These are phyloP conservation scores for Puccinellia tenuiflora DNA, from an alignment of 176 grass and related monocot species.

Conservation along the genomic window DNA sequence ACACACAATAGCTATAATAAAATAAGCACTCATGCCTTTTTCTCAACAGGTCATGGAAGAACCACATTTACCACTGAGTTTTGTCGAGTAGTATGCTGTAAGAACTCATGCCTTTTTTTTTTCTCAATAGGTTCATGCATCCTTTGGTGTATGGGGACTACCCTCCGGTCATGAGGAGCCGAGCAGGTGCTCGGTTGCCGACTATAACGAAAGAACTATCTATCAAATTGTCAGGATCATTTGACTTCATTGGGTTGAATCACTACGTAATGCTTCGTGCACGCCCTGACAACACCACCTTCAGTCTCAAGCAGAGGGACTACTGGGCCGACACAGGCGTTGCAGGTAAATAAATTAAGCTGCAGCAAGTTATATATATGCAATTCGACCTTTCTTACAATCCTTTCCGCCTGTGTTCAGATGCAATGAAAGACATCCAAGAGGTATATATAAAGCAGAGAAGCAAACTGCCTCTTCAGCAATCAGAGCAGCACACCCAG, in stretches of 20 bases:
- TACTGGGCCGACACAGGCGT: constrained; percentile 49
- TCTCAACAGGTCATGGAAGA: too few relatives aligned
- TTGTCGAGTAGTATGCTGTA: too few relatives aligned
- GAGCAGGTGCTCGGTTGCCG: constrained; percentile 49
- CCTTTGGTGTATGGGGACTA: too few relatives aligned
- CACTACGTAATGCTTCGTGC: constrained; percentile 43
- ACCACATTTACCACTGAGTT: too few relatives aligned
- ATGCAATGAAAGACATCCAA: background rate
- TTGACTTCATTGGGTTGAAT: constrained; percentile 84
- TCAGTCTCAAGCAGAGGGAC: constrained; percentile 32
- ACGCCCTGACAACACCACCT: background rate
- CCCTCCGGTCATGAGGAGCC: constrained; percentile 64
- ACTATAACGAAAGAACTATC: constrained; percentile 36
- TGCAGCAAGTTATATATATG: background rate
- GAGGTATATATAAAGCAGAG: background rate
- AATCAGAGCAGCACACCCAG: too few relatives aligned
- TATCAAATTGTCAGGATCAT: constrained; percentile 38
- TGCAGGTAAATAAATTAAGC: background rate
- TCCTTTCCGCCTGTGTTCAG: background rate
- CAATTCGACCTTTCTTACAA: background rate
- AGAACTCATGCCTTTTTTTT: too few relatives aligned
- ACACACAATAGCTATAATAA: too few relatives aligned
- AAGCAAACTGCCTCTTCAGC: too few relatives aligned
- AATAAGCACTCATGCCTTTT: too few relatives aligned
- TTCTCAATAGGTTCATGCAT: constrained; percentile 79